Evolutionary conservation across 495 filamentous ascomycete genomes (phyloP), one percentile per base, ranked within the genome.

Genomic region (Penicillium lividum): DNA sequence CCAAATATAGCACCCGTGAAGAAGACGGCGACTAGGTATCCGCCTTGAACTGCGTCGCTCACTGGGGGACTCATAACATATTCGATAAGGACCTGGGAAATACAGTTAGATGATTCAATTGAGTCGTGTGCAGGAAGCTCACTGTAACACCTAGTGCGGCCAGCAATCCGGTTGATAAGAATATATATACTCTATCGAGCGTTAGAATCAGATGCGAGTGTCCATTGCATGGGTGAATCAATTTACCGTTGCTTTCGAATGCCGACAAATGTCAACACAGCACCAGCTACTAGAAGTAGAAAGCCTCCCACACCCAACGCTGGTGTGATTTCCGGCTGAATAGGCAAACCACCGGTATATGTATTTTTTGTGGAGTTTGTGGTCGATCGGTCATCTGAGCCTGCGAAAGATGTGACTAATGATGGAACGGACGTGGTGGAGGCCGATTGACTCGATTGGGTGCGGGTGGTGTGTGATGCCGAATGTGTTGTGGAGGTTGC

Each of bases 41-140:
- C 93, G 42, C 93, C 93, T 72, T 97, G 90, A 7, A 96, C 78
- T 0, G 84, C 91, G 64, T 88, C 74, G 58, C 74, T 80, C 47
- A 96, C 84, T 0, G 93, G 92, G 2, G 86, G 88, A 50, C 80
- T 87, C 88, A 93, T 94, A 47, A 97, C 89, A 66, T 97, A 98
- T 45, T 94, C 72, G 58, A 98, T 93, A 8, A 98, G 74, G 22
- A 96, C 81, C 80, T 84, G 42, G 9, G 16, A 29, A 34, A 31
- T n/a, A 33, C 18, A 5, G 18, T 74, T 44, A 69, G 58, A 31
- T 56, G 11, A 6, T 16, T 27, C 7, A 22, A n/a, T 15, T 38
- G 10, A 10, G 7, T 3, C 7, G 13, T 52, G 29, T 18, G n/a
- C 5, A 4, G 13, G 10, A 16, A 48, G 73, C 79, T 60, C 53